phyloP scores from a whole-genome alignment of 352 stramenopile species.

The Phytopythium chamaehyphon region DNA sequence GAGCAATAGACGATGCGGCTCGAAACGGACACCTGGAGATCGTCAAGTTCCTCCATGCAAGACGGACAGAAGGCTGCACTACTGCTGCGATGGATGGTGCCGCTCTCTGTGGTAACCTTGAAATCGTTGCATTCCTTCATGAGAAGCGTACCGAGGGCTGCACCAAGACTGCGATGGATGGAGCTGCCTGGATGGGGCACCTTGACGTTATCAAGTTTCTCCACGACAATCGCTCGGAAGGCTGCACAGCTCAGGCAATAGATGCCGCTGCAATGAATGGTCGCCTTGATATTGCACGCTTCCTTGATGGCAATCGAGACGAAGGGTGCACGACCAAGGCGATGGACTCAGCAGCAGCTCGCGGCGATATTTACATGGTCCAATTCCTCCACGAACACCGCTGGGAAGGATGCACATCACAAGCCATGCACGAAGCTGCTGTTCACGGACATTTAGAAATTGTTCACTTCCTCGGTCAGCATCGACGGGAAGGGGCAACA shows the following conservation, averaged over 20 bases:
- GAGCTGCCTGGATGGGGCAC: conserved; percentile 7
- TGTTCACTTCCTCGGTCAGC: conserved; percentile 22
- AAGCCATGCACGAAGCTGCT: conserved; percentile 27
- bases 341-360: conserved; percentile 20
- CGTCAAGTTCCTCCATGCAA: conserved; percentile 28
- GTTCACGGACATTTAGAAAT: conserved; percentile 19
- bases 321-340: conserved; percentile 30
- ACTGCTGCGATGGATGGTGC: conserved; percentile 23
- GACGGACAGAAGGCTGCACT: conserved; percentile 22
- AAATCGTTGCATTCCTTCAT: conserved; percentile 31
- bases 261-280: conserved; percentile 29
- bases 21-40: conserved; percentile 22
- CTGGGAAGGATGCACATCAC: conserved; percentile 19
- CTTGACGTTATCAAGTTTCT: conserved; percentile 15
- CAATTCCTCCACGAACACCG: conserved; percentile 24
- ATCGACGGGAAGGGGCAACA: conserved; percentile 20
- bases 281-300: conserved; percentile 28
- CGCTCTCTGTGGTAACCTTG: conserved; percentile 20
- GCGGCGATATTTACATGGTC: conserved; percentile 20
- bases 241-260: conserved; percentile 29
- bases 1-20: conserved; percentile 36
- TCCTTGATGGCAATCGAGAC: conserved; percentile 20
- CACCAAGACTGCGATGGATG: conserved; percentile 8
- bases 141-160: conserved; percentile 23
- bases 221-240: conserved; percentile 22